Conservation (phyloP, 148 eudicot species). For the Camellia sinensis region DNA sequence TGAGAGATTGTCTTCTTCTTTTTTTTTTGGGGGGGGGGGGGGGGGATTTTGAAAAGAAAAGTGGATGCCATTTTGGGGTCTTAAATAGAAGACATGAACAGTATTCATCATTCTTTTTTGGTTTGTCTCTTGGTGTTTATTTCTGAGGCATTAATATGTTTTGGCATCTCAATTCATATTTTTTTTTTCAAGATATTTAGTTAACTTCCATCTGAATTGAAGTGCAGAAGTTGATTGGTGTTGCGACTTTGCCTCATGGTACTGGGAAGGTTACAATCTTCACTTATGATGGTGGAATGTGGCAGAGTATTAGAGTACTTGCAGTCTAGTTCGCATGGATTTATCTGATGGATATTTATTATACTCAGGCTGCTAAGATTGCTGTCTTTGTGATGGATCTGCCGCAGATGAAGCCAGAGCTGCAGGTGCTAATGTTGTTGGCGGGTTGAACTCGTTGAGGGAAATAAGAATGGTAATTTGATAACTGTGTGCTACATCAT, state of each 20-base stretch:
- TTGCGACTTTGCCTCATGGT: conserved; percentile 84
- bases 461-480: conserved; percentile 54
- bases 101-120: background rate
- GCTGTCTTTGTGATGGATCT: conserved; percentile 95
- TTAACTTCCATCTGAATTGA: conserved; percentile 16
- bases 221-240: conserved; percentile 80
- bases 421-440: conserved; percentile 95
- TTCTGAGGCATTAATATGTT: background rate
- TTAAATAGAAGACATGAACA: background rate
- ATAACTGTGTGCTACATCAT: background rate
- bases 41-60: background rate
- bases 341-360: background rate
- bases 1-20: too few relatives aligned
- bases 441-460: conserved; percentile 81
- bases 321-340: background rate
- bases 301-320: background rate
- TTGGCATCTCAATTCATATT: background rate
- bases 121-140: background rate
- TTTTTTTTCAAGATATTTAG: conserved; percentile 5
- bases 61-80: background rate
- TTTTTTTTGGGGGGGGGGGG: too few relatives aligned
- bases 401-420: conserved; percentile 96
- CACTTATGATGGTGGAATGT: background rate
- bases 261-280: conserved; percentile 74
- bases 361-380: conserved; percentile 57